Conservation (phyloP, 2,329 filamentous ascomycete species). For the Stagonosporopsis tanaceti region DNA sequence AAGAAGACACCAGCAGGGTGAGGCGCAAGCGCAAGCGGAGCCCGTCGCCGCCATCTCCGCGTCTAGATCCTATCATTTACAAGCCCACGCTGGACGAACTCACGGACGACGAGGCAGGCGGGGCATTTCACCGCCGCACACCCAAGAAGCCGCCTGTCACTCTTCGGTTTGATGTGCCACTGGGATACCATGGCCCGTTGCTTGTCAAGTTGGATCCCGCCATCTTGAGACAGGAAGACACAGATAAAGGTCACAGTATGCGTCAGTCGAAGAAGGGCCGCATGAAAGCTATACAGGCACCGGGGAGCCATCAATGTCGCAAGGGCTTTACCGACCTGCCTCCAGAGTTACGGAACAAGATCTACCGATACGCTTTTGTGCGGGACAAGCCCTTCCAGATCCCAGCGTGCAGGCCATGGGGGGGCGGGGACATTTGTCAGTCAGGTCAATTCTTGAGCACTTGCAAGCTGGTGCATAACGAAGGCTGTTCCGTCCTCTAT, state of each 20-base stretch:
- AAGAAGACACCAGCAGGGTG: conserved; percentile 29
- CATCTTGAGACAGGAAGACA: conserved; percentile 26
- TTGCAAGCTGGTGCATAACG: conserved; percentile 55
- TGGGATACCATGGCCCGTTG: conserved; percentile 56
- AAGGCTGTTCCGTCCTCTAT: conserved; percentile 59
- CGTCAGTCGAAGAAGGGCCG: conserved; percentile 20
- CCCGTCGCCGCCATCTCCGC: conserved; percentile 47
- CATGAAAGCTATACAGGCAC: background rate
- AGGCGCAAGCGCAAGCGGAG: conserved; percentile 48
- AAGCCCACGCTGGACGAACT: conserved; percentile 38
- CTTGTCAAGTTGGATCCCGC: conserved; percentile 51
- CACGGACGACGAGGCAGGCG: conserved; percentile 39
- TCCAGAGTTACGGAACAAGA: conserved; percentile 56
- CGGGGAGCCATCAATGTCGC: background rate
- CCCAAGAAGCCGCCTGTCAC: conserved; percentile 41
- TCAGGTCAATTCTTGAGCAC: conserved; percentile 57
- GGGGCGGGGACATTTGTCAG: conserved; percentile 47
- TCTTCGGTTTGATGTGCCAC: conserved; percentile 57
- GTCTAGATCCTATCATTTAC: conserved; percentile 43
- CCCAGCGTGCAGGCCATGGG: conserved; percentile 24
- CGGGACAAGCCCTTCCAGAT: conserved; percentile 48
- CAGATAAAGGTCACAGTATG: conserved; percentile 28
- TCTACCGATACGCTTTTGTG: conserved; percentile 57
- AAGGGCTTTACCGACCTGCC: conserved; percentile 42
- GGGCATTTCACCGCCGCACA: conserved; percentile 25